These are phyloP conservation scores for Rhizoclosmatium sp. DNA, from an alignment of 192 early-diverging fungal genomes.

Conservation along the genomic window DNA sequence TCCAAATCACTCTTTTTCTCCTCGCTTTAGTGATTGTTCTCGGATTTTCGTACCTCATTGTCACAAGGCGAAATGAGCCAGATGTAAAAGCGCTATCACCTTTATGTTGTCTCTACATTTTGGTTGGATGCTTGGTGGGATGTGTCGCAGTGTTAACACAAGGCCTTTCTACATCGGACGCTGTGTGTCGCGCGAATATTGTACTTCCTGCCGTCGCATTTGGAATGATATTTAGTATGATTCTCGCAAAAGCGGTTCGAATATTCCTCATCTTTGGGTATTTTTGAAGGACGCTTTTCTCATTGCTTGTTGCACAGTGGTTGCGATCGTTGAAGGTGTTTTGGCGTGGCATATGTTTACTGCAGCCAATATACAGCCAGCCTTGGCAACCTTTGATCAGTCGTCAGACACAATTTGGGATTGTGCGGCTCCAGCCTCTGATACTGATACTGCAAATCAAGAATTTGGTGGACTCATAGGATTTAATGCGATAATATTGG, in stretches of 20 bases:
- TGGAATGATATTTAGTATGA: conserved; percentile 17
- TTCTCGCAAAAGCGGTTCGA: conserved; percentile 19
- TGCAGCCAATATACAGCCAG: background rate
- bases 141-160: background rate
- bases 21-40: background rate
- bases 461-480: background rate
- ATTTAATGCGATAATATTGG: background rate
- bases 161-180: background rate
- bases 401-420: background rate
- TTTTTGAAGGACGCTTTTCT: background rate
- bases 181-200: background rate
- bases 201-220: conserved; percentile 1
- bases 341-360: background rate
- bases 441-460: background rate
- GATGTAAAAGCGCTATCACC: too few relatives aligned
- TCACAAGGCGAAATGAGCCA: too few relatives aligned
- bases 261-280: conserved; percentile 26
- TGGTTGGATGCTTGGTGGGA: background rate
- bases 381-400: background rate
- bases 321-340: background rate
- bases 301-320: background rate
- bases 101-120: too few relatives aligned
- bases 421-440: too few relatives aligned
- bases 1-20: background rate
- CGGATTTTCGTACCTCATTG: background rate